Percentiles rank a stretch among this genome's conserved stretches.
Conservation (phyloP, 495 filamentous ascomycete species). For the Trichoderma erinaceum region DNA sequence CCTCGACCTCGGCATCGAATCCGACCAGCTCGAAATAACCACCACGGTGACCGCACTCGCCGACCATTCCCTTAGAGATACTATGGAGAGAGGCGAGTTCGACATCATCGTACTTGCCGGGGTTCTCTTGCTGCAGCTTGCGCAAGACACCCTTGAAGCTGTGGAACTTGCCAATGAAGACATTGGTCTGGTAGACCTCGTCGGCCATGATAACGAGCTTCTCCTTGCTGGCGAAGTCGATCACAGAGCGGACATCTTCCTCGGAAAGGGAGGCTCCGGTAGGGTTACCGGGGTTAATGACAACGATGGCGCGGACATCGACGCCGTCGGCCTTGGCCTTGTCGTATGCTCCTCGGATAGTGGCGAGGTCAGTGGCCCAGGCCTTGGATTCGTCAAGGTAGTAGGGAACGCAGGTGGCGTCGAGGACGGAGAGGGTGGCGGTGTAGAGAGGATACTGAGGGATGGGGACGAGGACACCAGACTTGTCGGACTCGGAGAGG, state of each 20-base stretch:
- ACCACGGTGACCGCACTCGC: constrained; percentile 94
- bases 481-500: constrained; percentile 71
- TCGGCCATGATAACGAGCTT: constrained; percentile 86
- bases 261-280: constrained; percentile 79
- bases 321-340: constrained; percentile 68
- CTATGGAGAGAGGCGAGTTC: constrained; percentile 85
- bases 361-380: constrained; percentile 79
- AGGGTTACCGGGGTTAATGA: constrained; percentile 98
- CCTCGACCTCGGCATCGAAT: constrained; percentile 78
- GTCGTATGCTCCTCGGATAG: constrained; percentile 63
- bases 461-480: constrained; percentile 88
- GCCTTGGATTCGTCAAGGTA: constrained; percentile 76
- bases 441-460: constrained; percentile 98
- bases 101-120: constrained; percentile 71
- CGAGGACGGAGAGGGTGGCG: constrained; percentile 77
- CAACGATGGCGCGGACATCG: constrained; percentile 84
- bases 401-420: constrained; percentile 87
- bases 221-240: constrained; percentile 79
- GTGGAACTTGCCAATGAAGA: constrained; percentile 87
- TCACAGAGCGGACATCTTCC: constrained; percentile 71
- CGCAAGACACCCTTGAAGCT: constrained; percentile 90
- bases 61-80: constrained; percentile 94
- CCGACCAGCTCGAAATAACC: constrained; percentile 93
- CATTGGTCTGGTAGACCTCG: constrained; percentile 98
- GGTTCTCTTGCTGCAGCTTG: constrained; percentile 67